Evolutionary conservation across 441 rosid genomes (phyloP), one percentile per base, ranked within the genome.

Genomic region (Gossypium schwendimanii): DNA sequence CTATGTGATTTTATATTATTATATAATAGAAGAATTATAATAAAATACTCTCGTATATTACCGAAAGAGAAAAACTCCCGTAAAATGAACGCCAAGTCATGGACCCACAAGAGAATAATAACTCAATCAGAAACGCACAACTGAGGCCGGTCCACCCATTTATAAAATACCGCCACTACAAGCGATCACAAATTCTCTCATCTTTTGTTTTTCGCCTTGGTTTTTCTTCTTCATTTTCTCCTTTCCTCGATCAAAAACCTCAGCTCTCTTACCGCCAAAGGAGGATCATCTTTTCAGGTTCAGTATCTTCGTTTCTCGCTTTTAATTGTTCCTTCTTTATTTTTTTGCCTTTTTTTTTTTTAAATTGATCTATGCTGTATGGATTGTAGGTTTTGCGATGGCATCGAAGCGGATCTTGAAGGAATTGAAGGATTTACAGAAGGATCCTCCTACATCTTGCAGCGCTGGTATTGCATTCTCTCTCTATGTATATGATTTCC

Each of bases 391-490:
- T 76, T 74, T 75, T 49, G 57, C 76, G 70, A 89, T 90, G 95
- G 95, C 95, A 10, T 88, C 95, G 61, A 90, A 88, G 76, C 92
- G 95, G 89, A 90, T 90, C 84, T 86, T 88, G 90, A 90, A 90
- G 83, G 95, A 90, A 76, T 76, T 90, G 78, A 90, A 90, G 82
- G 95, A 90, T 87, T 83, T 90, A 49, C 95, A 90, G 81, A 90
- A 85, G 80, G 95, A 90, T 82, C 95, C 95, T 80, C 95, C 95
- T 50, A 87, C 91, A 39, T 90, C 95, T 17, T 90, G 95, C 81
- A 90, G 95, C 78, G 95, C 95, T 44, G 95, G 95, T 89, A 83
- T 75, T 10, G 6, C 20, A 49, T 33, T 33, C 8, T 33, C 39
- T 6, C 7, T 33, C 36, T 58, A 26, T 21, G 3, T 10, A 28